Percentiles rank a stretch among this genome's conserved stretches.
These are phyloP conservation scores for Gentiana macrophylla DNA, from an alignment of 257 asterid species.

Conservation along the genomic window DNA sequence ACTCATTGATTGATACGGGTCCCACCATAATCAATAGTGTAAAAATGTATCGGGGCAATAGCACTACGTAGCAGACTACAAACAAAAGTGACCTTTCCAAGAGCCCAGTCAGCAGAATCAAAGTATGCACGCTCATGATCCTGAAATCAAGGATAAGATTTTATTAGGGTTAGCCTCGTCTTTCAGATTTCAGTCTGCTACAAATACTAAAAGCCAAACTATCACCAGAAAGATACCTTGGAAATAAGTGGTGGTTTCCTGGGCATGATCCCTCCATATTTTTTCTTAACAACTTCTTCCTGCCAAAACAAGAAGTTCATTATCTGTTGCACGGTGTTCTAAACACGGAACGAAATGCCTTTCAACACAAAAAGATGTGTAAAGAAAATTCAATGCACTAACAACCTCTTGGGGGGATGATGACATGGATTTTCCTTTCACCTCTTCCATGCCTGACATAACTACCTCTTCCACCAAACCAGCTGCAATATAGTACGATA, in stretches of 20 bases:
- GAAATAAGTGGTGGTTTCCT: slow-evolving; percentile 94
- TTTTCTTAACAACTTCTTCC: slow-evolving; percentile 81
- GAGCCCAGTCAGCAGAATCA: slow-evolving; percentile 99
- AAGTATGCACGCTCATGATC: slow-evolving; percentile 99
- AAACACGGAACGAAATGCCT: not conserved
- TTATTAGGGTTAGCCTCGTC: not conserved
- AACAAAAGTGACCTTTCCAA: slow-evolving; percentile 67
- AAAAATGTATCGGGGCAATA: too few species aligned
- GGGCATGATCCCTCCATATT: slow-evolving; percentile 90
- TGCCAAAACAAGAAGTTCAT: slow-evolving; percentile 10
- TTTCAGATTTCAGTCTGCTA: not conserved
- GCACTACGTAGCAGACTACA: not conserved
- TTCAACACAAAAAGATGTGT: not conserved
- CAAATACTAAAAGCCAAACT: not conserved
- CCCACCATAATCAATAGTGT: too few species aligned
- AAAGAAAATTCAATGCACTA: slow-evolving; percentile 9
- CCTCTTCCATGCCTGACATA: slow-evolving; percentile 78
- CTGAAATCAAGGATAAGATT: slow-evolving; percentile 25
- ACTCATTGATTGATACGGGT: too few species aligned
- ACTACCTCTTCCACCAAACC: slow-evolving; percentile 20
- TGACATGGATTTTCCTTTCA: slow-evolving; percentile 48
- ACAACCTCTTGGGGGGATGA: slow-evolving; percentile 66
- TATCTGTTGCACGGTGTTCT: not conserved
- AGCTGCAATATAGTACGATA: slow-evolving; percentile 5
- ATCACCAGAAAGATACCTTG: slow-evolving; percentile 37